phyloP scores from a whole-genome alignment of 495 filamentous ascomycete species.

The Staphylotrichum tortipilum region DNA sequence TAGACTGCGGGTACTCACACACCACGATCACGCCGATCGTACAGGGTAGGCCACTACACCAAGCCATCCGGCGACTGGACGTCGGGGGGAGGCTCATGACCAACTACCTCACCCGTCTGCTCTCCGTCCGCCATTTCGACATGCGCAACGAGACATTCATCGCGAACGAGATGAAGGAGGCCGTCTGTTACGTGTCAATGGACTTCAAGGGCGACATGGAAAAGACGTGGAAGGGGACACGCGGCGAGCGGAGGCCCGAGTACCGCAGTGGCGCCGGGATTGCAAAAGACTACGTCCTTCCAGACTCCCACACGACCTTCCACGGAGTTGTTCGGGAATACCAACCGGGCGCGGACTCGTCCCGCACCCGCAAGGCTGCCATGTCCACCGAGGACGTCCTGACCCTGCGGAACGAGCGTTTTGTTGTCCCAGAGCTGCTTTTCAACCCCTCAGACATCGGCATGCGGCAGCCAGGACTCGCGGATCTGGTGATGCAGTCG shows the following conservation, averaged over 20 bases:
- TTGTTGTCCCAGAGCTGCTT: constrained; percentile 80
- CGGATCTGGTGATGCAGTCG: constrained; percentile 72
- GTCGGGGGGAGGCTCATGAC: constrained; percentile 89
- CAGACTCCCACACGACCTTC: constrained; percentile 71
- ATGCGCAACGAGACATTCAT: constrained; percentile 88
- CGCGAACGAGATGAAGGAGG: constrained; percentile 93
- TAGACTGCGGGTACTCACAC: constrained; percentile 90
- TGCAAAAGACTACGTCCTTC: constrained; percentile 85
- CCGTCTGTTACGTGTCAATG: constrained; percentile 71
- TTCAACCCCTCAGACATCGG: constrained; percentile 84
- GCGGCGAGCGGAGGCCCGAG: constrained; percentile 38
- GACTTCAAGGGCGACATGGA: constrained; percentile 78
- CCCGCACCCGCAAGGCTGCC: constrained; percentile 52
- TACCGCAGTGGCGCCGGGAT: constrained; percentile 56
- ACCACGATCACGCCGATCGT: constrained; percentile 87
- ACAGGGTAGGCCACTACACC: constrained; percentile 68
- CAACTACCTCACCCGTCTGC: constrained; percentile 84
- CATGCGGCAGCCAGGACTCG: constrained; percentile 73
- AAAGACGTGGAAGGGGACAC: constrained; percentile 70
- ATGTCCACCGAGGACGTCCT: constrained; percentile 69
- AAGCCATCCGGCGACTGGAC: constrained; percentile 76
- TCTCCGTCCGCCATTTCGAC: constrained; percentile 86
- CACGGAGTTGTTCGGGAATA: constrained; percentile 70
- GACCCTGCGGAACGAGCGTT: constrained; percentile 84
- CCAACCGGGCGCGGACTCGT: constrained; percentile 44